phyloP scores from a whole-genome alignment of 805 yeast genomes.

The Priceomyces medius region DNA sequence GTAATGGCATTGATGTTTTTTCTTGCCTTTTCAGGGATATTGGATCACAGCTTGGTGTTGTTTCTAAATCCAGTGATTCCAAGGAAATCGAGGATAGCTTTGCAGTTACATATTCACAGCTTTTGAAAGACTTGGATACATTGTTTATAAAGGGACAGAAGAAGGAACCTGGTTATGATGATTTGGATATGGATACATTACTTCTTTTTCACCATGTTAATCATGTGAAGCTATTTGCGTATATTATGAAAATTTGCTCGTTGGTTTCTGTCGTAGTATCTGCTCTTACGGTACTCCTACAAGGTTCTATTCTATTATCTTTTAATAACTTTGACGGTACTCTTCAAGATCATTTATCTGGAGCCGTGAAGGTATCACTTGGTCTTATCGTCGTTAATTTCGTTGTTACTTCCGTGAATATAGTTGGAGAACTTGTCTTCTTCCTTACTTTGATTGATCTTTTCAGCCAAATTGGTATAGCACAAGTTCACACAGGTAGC shows the following conservation, averaged over 20 bases:
- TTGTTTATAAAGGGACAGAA: constrained; percentile 12
- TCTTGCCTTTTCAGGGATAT: constrained; percentile 50
- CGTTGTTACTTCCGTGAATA: constrained; percentile 5
- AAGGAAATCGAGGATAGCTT: constrained; percentile 40
- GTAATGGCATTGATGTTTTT: constrained; percentile 47
- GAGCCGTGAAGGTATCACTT: not conserved
- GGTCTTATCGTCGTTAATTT: constrained; percentile 7
- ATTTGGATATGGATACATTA: constrained; percentile 12
- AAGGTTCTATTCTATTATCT: not conserved
- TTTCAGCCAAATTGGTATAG: constrained; percentile 10
- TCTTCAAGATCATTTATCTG: not conserved
- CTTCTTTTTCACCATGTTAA: constrained; percentile 12
- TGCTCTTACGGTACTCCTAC: not conserved
- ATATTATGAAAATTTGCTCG: constrained; percentile 11
- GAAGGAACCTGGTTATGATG: constrained; percentile 10
- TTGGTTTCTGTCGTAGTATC: constrained; percentile 7
- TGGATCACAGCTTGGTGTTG: constrained; percentile 43
- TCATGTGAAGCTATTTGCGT: constrained; percentile 12
- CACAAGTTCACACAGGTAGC: constrained; percentile 9
- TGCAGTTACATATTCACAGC: constrained; percentile 37
- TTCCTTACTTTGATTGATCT: constrained; percentile 8
- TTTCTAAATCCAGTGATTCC: constrained; percentile 41
- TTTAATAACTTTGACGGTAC: not conserved
- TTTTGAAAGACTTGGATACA: constrained; percentile 12
- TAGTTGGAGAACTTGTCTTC: constrained; percentile 11